phyloP scores from a whole-genome alignment of 345 rosid genomes.

The Cardamine occulta region DNA sequence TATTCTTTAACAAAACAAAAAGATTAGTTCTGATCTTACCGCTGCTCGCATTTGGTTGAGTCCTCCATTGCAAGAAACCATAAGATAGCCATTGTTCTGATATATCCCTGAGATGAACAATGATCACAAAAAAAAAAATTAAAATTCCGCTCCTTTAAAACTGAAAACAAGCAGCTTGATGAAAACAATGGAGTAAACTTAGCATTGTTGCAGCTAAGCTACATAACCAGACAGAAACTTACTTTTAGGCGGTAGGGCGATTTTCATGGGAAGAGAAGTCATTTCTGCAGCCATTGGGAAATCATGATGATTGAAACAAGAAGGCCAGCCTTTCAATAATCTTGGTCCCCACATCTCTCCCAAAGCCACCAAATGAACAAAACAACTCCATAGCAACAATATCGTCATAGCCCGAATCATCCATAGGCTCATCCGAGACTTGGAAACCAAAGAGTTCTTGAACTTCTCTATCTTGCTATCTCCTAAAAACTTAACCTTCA shows the following conservation, averaged over 20 bases:
- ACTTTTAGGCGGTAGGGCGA: conserved; percentile 81
- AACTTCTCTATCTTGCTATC: conserved; percentile 60
- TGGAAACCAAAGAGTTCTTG: conserved; percentile 48
- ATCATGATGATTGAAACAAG: conserved; percentile 60
- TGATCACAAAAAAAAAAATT: neutral
- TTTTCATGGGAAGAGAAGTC: conserved; percentile 52
- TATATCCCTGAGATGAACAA: conserved; percentile 67
- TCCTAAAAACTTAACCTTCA: conserved; percentile 54
- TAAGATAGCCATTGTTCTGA: conserved; percentile 90
- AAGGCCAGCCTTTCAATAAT: conserved; percentile 88
- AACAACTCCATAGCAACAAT: conserved; percentile 91
- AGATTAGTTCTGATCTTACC: conserved; percentile 44
- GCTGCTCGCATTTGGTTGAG: conserved; percentile 96
- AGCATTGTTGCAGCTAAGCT: conserved; percentile 8
- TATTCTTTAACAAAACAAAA: neutral
- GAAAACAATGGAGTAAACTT: too few relatives aligned
- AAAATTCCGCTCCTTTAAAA: neutral
- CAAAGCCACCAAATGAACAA: conserved; percentile 84
- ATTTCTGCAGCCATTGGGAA: conserved; percentile 47
- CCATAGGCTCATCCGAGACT: conserved; percentile 79
- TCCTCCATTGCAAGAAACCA: conserved; percentile 96
- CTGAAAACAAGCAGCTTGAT: too few relatives aligned
- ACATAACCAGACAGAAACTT: conserved; percentile 35
- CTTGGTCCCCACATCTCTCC: conserved; percentile 94
- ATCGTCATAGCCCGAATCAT: conserved; percentile 86